Percentiles rank a stretch among this genome's conserved stretches.
Conservation (phyloP, 2,329 filamentous ascomycete genomes). For the Paraconiothyrium sp. region DNA sequence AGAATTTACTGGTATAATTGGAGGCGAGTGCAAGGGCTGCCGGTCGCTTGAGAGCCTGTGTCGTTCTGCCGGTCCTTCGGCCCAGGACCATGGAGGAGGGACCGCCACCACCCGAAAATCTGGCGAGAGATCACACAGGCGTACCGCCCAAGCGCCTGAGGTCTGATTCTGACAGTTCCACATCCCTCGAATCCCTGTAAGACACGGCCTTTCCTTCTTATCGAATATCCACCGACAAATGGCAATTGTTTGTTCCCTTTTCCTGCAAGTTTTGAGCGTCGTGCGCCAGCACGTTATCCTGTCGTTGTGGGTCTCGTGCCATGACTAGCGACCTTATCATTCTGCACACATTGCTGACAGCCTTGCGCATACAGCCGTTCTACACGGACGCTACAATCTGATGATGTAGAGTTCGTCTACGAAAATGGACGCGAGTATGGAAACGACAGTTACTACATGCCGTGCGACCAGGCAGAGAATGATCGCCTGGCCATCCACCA, state of each 20-base stretch:
- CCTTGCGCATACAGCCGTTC: conserved; percentile 36
- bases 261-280: conserved; percentile 1
- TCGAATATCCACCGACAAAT: neutral
- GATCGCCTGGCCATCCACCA: conserved; percentile 70
- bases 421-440: conserved; percentile 71
- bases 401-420: conserved; percentile 64
- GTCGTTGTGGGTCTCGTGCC: neutral
- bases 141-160: conserved; percentile 45
- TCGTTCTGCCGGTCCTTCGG: conserved; percentile 31
- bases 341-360: conserved; percentile 1
- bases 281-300: neutral
- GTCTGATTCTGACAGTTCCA: conserved; percentile 44
- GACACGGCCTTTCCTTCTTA: conserved; percentile 21
- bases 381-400: conserved; percentile 51
- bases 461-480: conserved; percentile 72
- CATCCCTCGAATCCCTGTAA: conserved; percentile 47
- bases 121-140: conserved; percentile 47
- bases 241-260: neutral
- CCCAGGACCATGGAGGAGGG: conserved; percentile 49
- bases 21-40: conserved; percentile 23
- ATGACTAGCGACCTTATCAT: conserved; percentile 1
- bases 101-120: conserved; percentile 49
- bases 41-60: conserved; percentile 22
- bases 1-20: conserved; percentile 1
- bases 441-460: conserved; percentile 71